Base-by-base conservation (phyloP, 352 stramenopile species). In the Elongisporangium anandrum region DNA sequence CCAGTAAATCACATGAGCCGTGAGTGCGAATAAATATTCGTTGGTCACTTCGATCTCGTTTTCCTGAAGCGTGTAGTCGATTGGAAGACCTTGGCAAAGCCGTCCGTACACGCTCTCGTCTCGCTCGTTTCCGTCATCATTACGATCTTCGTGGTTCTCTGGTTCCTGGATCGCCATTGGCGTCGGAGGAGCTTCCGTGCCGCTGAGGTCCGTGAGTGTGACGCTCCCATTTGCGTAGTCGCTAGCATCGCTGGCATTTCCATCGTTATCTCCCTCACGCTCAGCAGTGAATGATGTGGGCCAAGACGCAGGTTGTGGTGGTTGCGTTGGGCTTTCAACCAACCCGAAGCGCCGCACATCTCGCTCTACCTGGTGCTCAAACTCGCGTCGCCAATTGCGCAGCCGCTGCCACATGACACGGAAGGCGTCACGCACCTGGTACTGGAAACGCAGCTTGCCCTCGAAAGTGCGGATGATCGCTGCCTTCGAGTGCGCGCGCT, bases 21-120 rank as follows among this genome's bases (percentile, higher is more conserved):
- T 95, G 53, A 98, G 72, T 34, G 92, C 92, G 29, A 96, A 96
- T 47, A 98, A 73, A 66, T 98, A 98, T 69, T 98, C 90, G 69
- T 97, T 98, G 10, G 92, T 87, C 60, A 87, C 96, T 72, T 98
- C 92, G 51, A 98, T 96, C 68, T 98, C 92, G 63, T 95, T 96
- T 64, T 98, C 92, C 65, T 98, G 92, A 0, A 97, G 79, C 68
- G 91, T 95, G 64, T 94, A 97, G 57, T 93, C 84, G 58, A 93
- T 88, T 4, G 84, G 84, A 2, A 76, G 62, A 4, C 84, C 84
- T 59, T 93, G 77, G 16, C 80, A 93, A 45, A 92, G 56, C 16
- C 65, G 66, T 3, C 81, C 81, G 55, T 86, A 93, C 52, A 90
- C 63, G 13, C 75, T 67, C 8, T 71, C 63, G 59, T 85, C 75